phyloP scores from a whole-genome alignment of 2,329 filamentous ascomycete genomes.

The Penicillium hesseltinei region DNA sequence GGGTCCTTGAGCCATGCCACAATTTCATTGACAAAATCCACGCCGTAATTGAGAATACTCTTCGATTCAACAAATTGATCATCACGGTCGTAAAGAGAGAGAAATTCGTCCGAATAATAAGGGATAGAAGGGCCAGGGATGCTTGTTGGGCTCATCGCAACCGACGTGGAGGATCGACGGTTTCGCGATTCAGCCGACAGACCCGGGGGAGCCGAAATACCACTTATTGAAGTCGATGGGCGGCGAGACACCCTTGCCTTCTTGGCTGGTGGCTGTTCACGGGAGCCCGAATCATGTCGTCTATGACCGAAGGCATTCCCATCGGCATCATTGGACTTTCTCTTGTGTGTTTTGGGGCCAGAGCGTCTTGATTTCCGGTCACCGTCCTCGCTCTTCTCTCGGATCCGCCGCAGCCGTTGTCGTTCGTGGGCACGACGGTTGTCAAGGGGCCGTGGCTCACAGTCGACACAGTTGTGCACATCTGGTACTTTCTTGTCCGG shows the following conservation, averaged over 20 bases:
- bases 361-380: slow-evolving; percentile 74
- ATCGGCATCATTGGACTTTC: slow-evolving; percentile 69
- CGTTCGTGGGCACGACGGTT: slow-evolving; percentile 71
- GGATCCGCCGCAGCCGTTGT: slow-evolving; percentile 62
- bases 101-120: slow-evolving; percentile 73
- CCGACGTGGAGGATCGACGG: slow-evolving; percentile 56
- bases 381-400: slow-evolving; percentile 57
- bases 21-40: slow-evolving; percentile 71
- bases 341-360: slow-evolving; percentile 79
- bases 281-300: slow-evolving; percentile 55
- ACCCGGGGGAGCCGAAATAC: slow-evolving; percentile 64
- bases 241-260: slow-evolving; percentile 81
- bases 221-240: slow-evolving; percentile 70
- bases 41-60: slow-evolving; percentile 74
- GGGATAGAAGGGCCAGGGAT: slow-evolving; percentile 58
- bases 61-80: slow-evolving; percentile 57
- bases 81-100: slow-evolving; percentile 68
- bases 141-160: slow-evolving; percentile 72
- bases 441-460: slow-evolving; percentile 75
- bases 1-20: slow-evolving; percentile 76
- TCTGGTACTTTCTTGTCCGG: slow-evolving; percentile 70
- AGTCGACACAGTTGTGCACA: slow-evolving; percentile 86
- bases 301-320: slow-evolving; percentile 54
- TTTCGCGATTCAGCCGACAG: slow-evolving; percentile 63
- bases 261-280: slow-evolving; percentile 63